phyloP scores from a whole-genome alignment of 257 asterid genomes.

The Osmanthus fragrans region DNA sequence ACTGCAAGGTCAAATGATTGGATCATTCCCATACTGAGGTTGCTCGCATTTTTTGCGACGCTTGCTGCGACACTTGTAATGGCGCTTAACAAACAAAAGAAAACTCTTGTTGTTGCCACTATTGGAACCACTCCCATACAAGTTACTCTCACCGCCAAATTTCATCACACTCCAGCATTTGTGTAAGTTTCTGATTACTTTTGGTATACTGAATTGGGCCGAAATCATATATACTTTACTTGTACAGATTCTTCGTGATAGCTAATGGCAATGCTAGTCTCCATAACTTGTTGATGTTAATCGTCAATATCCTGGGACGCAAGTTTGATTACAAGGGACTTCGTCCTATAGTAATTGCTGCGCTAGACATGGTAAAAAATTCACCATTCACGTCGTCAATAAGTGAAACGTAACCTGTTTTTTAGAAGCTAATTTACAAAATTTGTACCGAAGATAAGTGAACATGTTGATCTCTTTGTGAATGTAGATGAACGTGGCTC shows the following conservation, averaged over 20 bases:
- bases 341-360: constrained; percentile 45
- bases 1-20: constrained; percentile 27
- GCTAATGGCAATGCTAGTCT: constrained; percentile 64
- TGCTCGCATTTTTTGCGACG: constrained; percentile 56
- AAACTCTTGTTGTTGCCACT: constrained; percentile 53
- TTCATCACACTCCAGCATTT: constrained; percentile 85
- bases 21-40: constrained; percentile 44
- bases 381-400: too few species aligned
- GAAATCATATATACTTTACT: neutral
- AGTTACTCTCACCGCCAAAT: constrained; percentile 72
- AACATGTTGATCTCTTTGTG: neutral
- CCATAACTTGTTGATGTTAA: constrained; percentile 68
- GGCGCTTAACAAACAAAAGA: constrained; percentile 69
- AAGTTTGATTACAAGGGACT: constrained; percentile 45
- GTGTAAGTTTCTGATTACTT: constrained; percentile 42
- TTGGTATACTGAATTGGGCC: neutral
- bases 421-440: neutral
- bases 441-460: neutral
- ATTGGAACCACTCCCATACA: constrained; percentile 62
- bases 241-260: constrained; percentile 76
- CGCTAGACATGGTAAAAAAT: constrained; percentile 67
- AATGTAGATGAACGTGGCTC: constrained; percentile 60
- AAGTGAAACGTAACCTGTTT: too few species aligned
- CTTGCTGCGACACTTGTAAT: constrained; percentile 63
- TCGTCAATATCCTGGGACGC: constrained; percentile 32